Conservation (phyloP, 176 grass and related monocot genomes). For the Stipa capillata region DNA sequence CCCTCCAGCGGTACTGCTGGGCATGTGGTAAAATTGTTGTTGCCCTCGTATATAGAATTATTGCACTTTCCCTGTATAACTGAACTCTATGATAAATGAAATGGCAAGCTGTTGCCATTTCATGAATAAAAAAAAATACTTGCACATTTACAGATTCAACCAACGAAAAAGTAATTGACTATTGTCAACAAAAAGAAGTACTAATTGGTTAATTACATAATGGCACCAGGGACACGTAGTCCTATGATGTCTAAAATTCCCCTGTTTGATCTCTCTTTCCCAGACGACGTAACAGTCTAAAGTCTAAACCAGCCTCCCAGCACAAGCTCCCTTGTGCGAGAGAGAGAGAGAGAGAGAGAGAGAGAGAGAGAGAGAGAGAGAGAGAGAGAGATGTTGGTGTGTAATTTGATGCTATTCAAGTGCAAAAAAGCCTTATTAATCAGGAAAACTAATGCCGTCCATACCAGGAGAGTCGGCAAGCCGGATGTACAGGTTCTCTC, state of each 20-base stretch:
- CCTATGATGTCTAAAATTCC: neutral
- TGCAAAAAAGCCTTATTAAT: neutral
- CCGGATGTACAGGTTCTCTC: slow-evolving; percentile 43
- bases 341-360: too few species aligned
- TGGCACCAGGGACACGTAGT: neutral
- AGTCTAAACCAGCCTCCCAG: too few species aligned
- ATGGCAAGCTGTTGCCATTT: neutral
- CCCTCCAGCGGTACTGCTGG: neutral
- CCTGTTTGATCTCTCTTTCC: neutral
- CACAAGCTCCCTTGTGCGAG: too few species aligned
- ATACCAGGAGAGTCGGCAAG: slow-evolving; percentile 15
- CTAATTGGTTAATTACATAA: neutral
- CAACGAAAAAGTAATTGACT: neutral
- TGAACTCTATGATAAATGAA: neutral
- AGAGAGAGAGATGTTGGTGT: too few species aligned
- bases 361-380: too few species aligned
- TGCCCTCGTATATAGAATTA: neutral
- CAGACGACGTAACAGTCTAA: neutral
- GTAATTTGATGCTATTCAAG: too few species aligned
- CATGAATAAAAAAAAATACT: neutral
- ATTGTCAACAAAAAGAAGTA: too few species aligned
- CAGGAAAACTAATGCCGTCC: neutral
- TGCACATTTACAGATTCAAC: neutral
- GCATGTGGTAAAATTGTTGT: neutral
- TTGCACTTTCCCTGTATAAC: neutral